Evolutionary conservation across 1,284 basidiomycete genomes (phyloP), one percentile per base, ranked within the genome.

Genomic region (Porodaedalea pini): DNA sequence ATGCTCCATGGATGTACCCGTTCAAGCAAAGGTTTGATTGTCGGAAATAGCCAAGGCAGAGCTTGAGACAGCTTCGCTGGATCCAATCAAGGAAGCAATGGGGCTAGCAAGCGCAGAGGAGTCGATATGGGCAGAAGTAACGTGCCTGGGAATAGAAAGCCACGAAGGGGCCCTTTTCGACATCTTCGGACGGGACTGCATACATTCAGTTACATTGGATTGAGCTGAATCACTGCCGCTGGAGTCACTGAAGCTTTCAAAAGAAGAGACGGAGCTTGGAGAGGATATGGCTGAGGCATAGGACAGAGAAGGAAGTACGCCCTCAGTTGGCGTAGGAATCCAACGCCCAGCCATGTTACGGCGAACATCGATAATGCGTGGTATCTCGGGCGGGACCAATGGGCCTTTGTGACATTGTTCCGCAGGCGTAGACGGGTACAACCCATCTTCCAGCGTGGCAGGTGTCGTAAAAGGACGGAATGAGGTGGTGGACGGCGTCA

Each of bases 281-380:
- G 56, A 49, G 13, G 56, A 45, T 4, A 32, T 17, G 3, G 17
- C 29, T n/a, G 57, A 17, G 11, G 43, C 29, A 37, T 31, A 36
- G 6, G 51, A 36, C 4, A 57, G 7, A 19, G 15, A n/a, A 10
- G 59, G 59, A 32, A 60, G 39, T 11, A 60, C 44, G 36, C 55
- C 59, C 47, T 60, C 59, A 17, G 54, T 60, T 4, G 59, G 59
- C 5, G 59, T 60, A n/a, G 59, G 59, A 19, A 54, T 51, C 59
- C 59, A 60, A 2, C 59, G 48, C 17, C 55, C 59, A 25, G 37
- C 47, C 17, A n/a, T 54, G 27, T 51, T 41, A n/a, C 40, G 53
- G 10, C 31, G 44, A 2, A 56, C 19, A 27, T 56, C 43, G 23
- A 47, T 53, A 11, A 53, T 25, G 27, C 54, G 39, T 15, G 54